Conservation (phyloP, 2,329 filamentous ascomycete genomes). For the Botrytis elliptica region DNA sequence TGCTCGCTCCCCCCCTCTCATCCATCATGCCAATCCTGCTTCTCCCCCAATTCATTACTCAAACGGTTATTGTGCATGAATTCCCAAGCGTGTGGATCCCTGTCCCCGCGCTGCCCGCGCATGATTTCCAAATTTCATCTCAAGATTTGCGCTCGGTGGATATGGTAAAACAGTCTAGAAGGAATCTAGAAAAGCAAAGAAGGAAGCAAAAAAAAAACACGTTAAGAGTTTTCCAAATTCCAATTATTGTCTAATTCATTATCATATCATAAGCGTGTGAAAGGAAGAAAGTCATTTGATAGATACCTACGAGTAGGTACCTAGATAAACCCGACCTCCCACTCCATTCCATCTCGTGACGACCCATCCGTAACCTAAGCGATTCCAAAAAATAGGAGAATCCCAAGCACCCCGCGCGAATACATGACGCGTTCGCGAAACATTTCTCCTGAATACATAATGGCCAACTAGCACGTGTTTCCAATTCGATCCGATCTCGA, state of each 20-base stretch:
- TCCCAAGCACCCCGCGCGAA: no score
- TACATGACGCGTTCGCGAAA: not conserved
- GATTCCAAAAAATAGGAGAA: not conserved
- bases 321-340: no score
- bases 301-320: not conserved
- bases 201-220: not conserved
- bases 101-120: constrained; percentile 10
- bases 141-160: constrained; percentile 7
- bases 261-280: not conserved
- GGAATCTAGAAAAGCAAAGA: not conserved
- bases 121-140: constrained; percentile 11
- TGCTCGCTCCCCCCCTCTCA: not conserved
- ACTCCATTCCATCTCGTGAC: not conserved
- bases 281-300: not conserved
- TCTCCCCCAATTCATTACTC: not conserved
- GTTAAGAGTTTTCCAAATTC: not conserved
- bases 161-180: constrained; percentile 5
- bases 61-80: constrained; percentile 9
- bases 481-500: not conserved
- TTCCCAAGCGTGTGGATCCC: not conserved
- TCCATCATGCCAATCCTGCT: constrained; percentile 6
- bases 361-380: not conserved
- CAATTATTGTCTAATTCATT: not conserved
- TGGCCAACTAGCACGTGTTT: not conserved
- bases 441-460: not conserved